phyloP scores from a whole-genome alignment of 169 alveolate genomes.

The Besnoitia besnoiti region DNA sequence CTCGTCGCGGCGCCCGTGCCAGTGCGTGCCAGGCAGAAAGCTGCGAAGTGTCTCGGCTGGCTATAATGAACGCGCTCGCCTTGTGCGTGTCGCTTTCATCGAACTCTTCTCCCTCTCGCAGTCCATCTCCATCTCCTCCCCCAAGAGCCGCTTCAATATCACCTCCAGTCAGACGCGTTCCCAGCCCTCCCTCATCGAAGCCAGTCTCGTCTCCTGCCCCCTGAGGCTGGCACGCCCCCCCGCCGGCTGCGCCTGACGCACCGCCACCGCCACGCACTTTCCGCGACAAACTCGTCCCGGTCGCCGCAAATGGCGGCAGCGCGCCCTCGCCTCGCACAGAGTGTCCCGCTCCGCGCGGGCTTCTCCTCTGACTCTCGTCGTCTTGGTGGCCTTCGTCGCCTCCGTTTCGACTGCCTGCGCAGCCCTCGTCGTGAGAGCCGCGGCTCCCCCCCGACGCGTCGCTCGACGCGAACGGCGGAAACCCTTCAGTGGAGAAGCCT shows the following conservation, averaged over 20 bases:
- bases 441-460: background rate
- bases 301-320: no score
- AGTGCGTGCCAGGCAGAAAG: background rate
- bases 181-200: no score
- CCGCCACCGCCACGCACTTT: background rate
- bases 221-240: background rate
- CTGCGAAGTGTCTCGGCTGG: no score
- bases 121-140: background rate
- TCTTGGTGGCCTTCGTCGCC: background rate
- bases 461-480: background rate
- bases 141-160: slow-evolving; percentile 1
- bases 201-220: no score
- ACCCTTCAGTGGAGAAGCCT: background rate
- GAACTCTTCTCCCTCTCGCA: background rate
- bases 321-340: no score
- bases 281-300: background rate
- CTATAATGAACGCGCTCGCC: no score
- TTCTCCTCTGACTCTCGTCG: background rate
- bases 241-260: background rate
- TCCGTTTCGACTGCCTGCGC: background rate
- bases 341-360: background rate
- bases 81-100: background rate
- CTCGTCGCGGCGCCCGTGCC: background rate
- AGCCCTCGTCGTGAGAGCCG: background rate
- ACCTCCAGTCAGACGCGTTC: background rate